These are phyloP conservation scores for Penicillium brevicompactum DNA, from an alignment of 2,329 filamentous ascomycete species.

Conservation along the genomic window DNA sequence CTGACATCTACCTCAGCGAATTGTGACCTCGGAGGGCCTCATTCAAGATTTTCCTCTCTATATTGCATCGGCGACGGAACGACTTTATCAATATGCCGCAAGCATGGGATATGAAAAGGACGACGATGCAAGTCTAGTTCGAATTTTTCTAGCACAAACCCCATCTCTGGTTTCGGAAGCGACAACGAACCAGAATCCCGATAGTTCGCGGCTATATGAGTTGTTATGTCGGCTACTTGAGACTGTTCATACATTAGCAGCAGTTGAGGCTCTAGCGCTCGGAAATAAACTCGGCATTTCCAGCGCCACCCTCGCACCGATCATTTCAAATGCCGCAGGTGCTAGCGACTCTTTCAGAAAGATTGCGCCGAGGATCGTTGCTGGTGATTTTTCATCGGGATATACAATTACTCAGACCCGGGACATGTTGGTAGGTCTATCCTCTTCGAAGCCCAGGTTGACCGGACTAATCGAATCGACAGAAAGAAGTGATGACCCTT, in stretches of 20 bases:
- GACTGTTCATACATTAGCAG: constrained; percentile 9
- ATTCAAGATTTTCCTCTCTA: constrained; percentile 10
- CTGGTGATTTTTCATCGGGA: constrained; percentile 4
- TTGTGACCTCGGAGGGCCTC: constrained; percentile 11
- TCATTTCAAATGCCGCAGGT: constrained; percentile 13
- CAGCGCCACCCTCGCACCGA: constrained; percentile 1
- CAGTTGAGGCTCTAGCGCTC: constrained; percentile 13
- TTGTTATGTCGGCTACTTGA: constrained; percentile 5
- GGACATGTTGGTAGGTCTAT: neutral
- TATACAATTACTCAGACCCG: constrained; percentile 1
- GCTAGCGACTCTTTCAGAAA: constrained; percentile 7
- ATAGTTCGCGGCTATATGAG: neutral
- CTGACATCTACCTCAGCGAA: constrained; percentile 6
- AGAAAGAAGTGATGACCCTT: constrained; percentile 4
- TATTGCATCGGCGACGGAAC: constrained; percentile 11
- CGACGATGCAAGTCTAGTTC: constrained; percentile 10
- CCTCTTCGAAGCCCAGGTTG: neutral
- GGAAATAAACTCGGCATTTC: constrained; percentile 8
- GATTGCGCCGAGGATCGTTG: neutral
- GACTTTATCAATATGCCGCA: constrained; percentile 5
- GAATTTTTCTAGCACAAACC: constrained; percentile 5
- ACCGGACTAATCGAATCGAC: neutral
- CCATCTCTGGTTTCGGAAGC: constrained; percentile 6
- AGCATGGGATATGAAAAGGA: constrained; percentile 10
- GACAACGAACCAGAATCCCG: neutral